These are phyloP conservation scores for Mortierella sp. DNA, from an alignment of 371 early-diverging fungal species.

Conservation along the genomic window DNA sequence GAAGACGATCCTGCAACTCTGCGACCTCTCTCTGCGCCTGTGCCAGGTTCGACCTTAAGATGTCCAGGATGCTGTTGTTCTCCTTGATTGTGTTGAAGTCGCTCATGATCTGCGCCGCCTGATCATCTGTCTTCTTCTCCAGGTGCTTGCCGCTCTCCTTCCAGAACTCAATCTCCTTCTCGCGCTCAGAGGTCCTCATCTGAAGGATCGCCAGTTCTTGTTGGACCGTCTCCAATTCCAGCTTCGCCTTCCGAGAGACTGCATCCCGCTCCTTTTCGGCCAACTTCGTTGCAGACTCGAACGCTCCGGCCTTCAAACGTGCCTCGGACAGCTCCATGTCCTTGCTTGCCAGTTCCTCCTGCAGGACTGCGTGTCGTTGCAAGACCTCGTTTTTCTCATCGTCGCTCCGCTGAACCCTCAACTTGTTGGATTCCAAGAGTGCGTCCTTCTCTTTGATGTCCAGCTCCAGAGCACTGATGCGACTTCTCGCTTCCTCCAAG, in stretches of 20 bases:
- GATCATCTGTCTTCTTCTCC: slow-evolving; percentile 16
- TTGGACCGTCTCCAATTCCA: slow-evolving; percentile 13
- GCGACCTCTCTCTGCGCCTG: background rate
- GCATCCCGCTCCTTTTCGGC: slow-evolving; percentile 32
- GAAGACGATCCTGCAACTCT: background rate
- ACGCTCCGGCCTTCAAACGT: slow-evolving; percentile 19
- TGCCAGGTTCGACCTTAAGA: background rate
- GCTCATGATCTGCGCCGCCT: slow-evolving; percentile 5
- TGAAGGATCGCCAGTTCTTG: slow-evolving; percentile 10
- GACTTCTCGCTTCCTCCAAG: background rate
- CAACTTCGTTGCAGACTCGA: slow-evolving; percentile 17
- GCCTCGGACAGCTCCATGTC: slow-evolving; percentile 25
- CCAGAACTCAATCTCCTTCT: slow-evolving; percentile 33
- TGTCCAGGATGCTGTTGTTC: slow-evolving; percentile 1
- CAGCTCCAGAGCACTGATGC: background rate
- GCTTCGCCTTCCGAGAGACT: background rate
- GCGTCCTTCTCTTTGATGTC: slow-evolving; percentile 14
- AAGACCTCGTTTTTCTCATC: slow-evolving; percentile 31
- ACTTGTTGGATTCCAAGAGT: background rate
- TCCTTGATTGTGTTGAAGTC: slow-evolving; percentile 10
- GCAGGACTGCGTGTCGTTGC: slow-evolving; percentile 17
- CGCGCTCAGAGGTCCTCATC: slow-evolving; percentile 7
- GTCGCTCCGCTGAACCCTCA: slow-evolving; percentile 15
- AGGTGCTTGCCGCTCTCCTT: background rate
- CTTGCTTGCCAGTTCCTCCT: slow-evolving; percentile 35